Conservation (phyloP, 345 rosid genomes). For the Syzygium aqueum region DNA sequence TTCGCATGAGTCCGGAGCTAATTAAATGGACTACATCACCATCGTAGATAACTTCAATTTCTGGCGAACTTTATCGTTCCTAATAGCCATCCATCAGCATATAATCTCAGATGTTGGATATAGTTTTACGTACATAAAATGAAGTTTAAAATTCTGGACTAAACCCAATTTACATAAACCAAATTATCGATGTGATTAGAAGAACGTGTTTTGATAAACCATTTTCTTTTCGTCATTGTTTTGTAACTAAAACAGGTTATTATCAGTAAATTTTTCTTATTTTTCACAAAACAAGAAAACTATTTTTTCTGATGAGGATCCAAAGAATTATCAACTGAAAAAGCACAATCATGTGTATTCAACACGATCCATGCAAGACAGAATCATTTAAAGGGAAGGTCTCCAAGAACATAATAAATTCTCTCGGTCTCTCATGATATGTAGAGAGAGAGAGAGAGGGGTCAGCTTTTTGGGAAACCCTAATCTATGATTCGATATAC, state of each 20-base stretch:
- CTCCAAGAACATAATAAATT: neutral
- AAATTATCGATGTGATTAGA: neutral
- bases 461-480: neutral
- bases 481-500: neutral
- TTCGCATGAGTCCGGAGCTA: neutral
- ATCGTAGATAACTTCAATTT: neutral
- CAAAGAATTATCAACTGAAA: neutral
- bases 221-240: neutral
- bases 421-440: neutral
- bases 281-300: neutral
- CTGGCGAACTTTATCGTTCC: neutral
- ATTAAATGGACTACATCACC: neutral
- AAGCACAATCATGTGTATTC: neutral
- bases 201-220: neutral
- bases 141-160: neutral
- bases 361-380: neutral
- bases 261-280: neutral
- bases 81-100: neutral
- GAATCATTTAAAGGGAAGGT: neutral
- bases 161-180: neutral
- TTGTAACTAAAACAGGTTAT: neutral
- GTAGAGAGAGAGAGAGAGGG: neutral
- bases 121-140: neutral
- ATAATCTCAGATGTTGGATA: neutral
- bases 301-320: neutral